Evolutionary conservation across 2,329 filamentous ascomycete species (phyloP), one percentile per base, ranked within the genome.

Genomic region (Arachnomyces sp.): DNA sequence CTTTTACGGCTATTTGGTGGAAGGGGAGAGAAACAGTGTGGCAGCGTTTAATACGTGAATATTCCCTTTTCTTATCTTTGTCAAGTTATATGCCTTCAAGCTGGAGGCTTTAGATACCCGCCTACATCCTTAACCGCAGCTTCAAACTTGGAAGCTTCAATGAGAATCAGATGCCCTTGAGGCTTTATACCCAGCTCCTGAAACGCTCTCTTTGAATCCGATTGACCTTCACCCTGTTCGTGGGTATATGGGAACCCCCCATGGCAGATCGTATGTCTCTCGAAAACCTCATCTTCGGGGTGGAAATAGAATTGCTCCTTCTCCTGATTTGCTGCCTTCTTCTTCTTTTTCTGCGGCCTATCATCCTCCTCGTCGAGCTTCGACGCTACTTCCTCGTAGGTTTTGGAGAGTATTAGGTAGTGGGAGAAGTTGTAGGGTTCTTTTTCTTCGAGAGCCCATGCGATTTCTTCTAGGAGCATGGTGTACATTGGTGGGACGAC

Each of bases 351-450:
- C 53, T 74, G 72, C 47, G 79, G 73, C 29, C 68, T 67, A 5
- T 69, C 67, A 32, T 76, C 74, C 55, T 83, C 79, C 39, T 76
- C 71, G 50, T 90, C 84, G 12, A 96, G 70, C 45, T 77, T 79
- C 1, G 88, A 94, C 52, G 80, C 81, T 20, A 95, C 77, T 69
- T 96, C 92, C 33, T 79, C 75, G 64, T 96, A 98, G n/a, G 80
- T 86, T 67, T 93, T 94, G 29, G 87, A 94, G 34, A 95, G 61
- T 34, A 98, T 76, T 38, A 98, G 72, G 65, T 94, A 98, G 65
- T 96, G 88, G 18, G 86, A 81, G 65, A 98, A 98, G 40, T 81
- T 74, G 64, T 94, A 96, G 0, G 89, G 88, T 64, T 96, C 88
- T 57, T 84, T 82, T 58, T 94, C 88, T 59, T 93, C 81, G 2